These are phyloP conservation scores for Apiospora pterosperma DNA, from an alignment of 2,329 filamentous ascomycete genomes.

Conservation along the genomic window DNA sequence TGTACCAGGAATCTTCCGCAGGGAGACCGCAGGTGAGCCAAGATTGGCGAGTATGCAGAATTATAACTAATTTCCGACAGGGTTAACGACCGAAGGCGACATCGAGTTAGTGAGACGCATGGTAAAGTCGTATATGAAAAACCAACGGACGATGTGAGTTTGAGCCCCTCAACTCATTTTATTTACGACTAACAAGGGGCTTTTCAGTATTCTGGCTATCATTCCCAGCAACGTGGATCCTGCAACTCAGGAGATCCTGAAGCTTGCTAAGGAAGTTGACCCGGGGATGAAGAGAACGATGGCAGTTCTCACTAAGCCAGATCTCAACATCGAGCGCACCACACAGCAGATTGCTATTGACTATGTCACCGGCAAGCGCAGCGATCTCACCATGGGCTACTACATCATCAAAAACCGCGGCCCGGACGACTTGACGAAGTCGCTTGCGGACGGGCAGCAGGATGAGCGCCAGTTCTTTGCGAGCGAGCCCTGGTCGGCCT, in stretches of 20 bases:
- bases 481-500: constrained; percentile 29
- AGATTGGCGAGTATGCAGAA: background rate
- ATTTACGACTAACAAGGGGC: background rate
- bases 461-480: constrained; percentile 37
- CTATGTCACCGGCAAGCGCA: constrained; percentile 37
- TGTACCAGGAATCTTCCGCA: constrained; percentile 50
- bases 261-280: constrained; percentile 31
- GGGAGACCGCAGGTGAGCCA: constrained; percentile 28
- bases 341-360: constrained; percentile 36
- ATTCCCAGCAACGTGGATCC: constrained; percentile 35
- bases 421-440: constrained; percentile 35
- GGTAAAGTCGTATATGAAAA: constrained; percentile 43
- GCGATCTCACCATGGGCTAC: constrained; percentile 42
- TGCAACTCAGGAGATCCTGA: constrained; percentile 36
- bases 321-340: constrained; percentile 43
- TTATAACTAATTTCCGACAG: constrained; percentile 14
- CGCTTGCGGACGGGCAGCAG: constrained; percentile 24
- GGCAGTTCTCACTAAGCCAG: constrained; percentile 45
- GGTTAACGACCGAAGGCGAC: constrained; percentile 41
- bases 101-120: constrained; percentile 43
- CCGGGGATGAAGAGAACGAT: constrained; percentile 25
- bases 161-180: background rate
- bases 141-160: constrained; percentile 42
- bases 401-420: constrained; percentile 46
- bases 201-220: constrained; percentile 25